Percentiles rank a stretch among this genome's conserved stretches.
Conservation (phyloP, 768 basidiomycete genomes). For the Scleroderma citrinum region DNA sequence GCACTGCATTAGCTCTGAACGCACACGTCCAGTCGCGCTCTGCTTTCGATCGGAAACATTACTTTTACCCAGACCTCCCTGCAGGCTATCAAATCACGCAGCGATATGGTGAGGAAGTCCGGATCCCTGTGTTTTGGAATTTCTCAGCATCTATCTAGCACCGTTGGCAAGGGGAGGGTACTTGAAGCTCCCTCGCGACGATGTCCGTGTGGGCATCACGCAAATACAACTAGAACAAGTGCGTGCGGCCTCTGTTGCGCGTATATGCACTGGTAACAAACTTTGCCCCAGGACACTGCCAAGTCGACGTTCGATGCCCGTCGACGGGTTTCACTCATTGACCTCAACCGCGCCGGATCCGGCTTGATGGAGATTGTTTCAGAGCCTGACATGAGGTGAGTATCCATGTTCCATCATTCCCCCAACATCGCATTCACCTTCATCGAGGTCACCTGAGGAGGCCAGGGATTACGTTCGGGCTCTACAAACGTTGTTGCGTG, state of each 20-base stretch:
- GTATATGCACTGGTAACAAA: background rate
- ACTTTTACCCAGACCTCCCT: constrained; percentile 94
- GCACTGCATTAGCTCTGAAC: constrained; percentile 74
- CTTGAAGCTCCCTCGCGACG: constrained; percentile 39
- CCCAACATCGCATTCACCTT: background rate
- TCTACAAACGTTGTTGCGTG: constrained; percentile 74
- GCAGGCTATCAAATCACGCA: constrained; percentile 97
- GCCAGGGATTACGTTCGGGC: constrained; percentile 81
- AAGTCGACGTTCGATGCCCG: constrained; percentile 65
- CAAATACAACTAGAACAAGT: constrained; percentile 98
- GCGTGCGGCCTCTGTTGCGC: constrained; percentile 8
- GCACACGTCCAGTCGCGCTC: constrained; percentile 61
- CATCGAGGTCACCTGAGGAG: constrained; percentile 70
- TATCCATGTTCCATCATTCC: background rate
- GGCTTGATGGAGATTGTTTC: constrained; percentile 96
- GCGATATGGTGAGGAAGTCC: constrained; percentile 60
- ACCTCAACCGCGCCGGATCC: constrained; percentile 86
- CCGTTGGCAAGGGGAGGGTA: constrained; percentile 71
- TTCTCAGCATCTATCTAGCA: constrained; percentile 38
- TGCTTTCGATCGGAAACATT: constrained; percentile 95
- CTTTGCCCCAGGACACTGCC: constrained; percentile 68
- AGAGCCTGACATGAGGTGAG: constrained; percentile 77
- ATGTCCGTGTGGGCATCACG: constrained; percentile 66
- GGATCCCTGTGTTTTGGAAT: background rate
- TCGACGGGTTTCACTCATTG: constrained; percentile 55